phyloP scores from a whole-genome alignment of 1,284 basidiomycete genomes.

The Rhodotorula mucilaginosa region DNA sequence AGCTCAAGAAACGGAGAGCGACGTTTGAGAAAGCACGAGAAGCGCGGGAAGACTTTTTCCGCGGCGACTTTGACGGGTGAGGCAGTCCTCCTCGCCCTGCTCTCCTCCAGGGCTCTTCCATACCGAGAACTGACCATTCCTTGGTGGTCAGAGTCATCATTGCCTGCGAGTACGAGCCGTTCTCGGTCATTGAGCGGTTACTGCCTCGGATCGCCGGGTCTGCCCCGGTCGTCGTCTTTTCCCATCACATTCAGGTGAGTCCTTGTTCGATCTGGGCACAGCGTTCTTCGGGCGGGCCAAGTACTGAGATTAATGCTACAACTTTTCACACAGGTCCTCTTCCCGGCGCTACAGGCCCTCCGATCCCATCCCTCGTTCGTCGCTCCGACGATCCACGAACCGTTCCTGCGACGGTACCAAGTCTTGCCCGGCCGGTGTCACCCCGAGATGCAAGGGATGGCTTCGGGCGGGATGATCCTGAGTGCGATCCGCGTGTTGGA shows the following conservation, averaged over 20 bases:
- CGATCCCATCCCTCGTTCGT: constrained; percentile 68
- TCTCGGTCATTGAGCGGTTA: constrained; percentile 73
- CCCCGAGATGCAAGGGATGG: constrained; percentile 88
- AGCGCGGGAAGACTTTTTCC: constrained; percentile 76
- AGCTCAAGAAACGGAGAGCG: constrained; percentile 68
- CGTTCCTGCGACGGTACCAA: constrained; percentile 89
- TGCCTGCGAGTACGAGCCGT: constrained; percentile 81
- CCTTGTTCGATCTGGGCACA: neutral
- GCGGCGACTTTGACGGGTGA: constrained; percentile 81
- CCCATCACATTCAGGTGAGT: constrained; percentile 24
- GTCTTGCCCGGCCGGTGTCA: constrained; percentile 93
- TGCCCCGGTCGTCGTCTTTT: constrained; percentile 69
- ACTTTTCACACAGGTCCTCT: constrained; percentile 55
- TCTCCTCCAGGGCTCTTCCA: too few species aligned
- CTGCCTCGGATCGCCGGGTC: constrained; percentile 78
- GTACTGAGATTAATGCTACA: neutral
- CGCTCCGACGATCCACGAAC: constrained; percentile 77
- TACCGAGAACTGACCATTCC: neutral
- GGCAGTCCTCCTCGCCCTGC: constrained; percentile 34
- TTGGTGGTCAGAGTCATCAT: constrained; percentile 64
- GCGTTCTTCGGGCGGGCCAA: neutral
- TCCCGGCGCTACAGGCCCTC: constrained; percentile 71
- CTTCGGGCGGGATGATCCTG: constrained; percentile 83
- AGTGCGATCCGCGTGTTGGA: constrained; percentile 50
- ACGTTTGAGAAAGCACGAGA: constrained; percentile 60